A percentile compares a stretch with the other conserved stretches of the same genome.
Evolutionary conservation across 805 yeast genomes (phyloP).

Genomic region (Scheffersomyces stipitis): DNA sequence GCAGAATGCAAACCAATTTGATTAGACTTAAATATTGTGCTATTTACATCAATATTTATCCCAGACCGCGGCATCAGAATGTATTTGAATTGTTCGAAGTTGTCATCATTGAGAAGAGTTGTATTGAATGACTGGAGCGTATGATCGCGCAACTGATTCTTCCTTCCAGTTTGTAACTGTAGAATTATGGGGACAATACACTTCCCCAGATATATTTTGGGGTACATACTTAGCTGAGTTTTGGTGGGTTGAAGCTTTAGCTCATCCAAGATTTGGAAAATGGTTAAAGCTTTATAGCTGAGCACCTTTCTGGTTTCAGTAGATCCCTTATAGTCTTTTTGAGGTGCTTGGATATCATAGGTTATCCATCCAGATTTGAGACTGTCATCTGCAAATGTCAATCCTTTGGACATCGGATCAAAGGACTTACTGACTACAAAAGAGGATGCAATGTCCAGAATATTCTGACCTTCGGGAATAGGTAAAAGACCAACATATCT

Average conservation of each 20-base stretch:
- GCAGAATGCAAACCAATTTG: conserved; percentile 26
- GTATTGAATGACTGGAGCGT: conserved; percentile 15
- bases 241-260: conserved; percentile 5
- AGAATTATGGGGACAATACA: conserved; percentile 16
- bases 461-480: too few relatives aligned
- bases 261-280: conserved; percentile 15
- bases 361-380: conserved; percentile 11
- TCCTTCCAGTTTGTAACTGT: conserved; percentile 22
- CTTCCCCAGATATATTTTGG: conserved; percentile 11
- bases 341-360: conserved; percentile 11
- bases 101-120: conserved; percentile 23
- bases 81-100: conserved; percentile 16
- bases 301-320: conserved; percentile 1
- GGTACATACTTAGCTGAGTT: conserved; percentile 8
- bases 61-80: neutral
- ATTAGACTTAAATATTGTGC: conserved; percentile 14
- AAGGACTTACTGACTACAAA: conserved; percentile 3
- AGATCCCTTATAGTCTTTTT: conserved; percentile 4
- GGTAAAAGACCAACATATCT: conserved; percentile 22
- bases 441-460: too few relatives aligned
- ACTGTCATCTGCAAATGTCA: conserved; percentile 6
- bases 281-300: conserved; percentile 13
- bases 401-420: conserved; percentile 3
- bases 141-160: conserved; percentile 27
- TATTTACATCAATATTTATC: conserved; percentile 8